phyloP scores from a whole-genome alignment of 495 filamentous ascomycete genomes.

The Ramalina peruviana region DNA sequence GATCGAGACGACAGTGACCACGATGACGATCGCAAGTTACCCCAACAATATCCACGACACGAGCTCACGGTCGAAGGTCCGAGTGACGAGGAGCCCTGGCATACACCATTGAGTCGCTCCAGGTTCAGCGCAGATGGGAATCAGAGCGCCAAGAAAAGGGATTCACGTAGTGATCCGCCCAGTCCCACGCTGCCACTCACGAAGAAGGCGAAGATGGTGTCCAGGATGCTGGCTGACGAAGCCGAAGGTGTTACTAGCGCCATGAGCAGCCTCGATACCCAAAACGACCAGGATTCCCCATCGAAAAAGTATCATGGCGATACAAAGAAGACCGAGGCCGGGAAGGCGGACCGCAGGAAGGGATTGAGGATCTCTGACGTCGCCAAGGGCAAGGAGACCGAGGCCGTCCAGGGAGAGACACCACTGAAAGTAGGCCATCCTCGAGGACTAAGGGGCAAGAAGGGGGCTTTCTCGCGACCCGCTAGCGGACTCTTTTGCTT shows the following conservation, averaged over 20 bases:
- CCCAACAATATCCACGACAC: constrained; percentile 4
- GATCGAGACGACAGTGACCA: not conserved
- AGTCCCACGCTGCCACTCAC: not conserved
- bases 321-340: not conserved
- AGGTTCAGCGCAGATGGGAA: not conserved
- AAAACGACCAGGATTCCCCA: not conserved
- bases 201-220: constrained; percentile 10
- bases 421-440: constrained; percentile 7
- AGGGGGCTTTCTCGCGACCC: constrained; percentile 3
- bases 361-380: constrained; percentile 9
- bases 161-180: constrained; percentile 4
- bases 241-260: not conserved
- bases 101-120: not conserved
- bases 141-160: constrained; percentile 12
- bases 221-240: not conserved
- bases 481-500: constrained; percentile 2
- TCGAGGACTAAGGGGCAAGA: constrained; percentile 4
- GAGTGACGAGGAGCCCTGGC: constrained; percentile 3
- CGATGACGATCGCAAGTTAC: constrained; percentile 1
- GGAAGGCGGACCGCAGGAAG: constrained; percentile 1
- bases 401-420: not conserved
- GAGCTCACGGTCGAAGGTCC: constrained; percentile 4
- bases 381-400: constrained; percentile 8
- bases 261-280: constrained; percentile 6
- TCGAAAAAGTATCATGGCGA: not conserved